Percentiles rank a stretch among this genome's conserved stretches.
Evolutionary conservation across 2,329 filamentous ascomycete genomes (phyloP).

Genomic region (Plenodomus tracheiphilus): DNA sequence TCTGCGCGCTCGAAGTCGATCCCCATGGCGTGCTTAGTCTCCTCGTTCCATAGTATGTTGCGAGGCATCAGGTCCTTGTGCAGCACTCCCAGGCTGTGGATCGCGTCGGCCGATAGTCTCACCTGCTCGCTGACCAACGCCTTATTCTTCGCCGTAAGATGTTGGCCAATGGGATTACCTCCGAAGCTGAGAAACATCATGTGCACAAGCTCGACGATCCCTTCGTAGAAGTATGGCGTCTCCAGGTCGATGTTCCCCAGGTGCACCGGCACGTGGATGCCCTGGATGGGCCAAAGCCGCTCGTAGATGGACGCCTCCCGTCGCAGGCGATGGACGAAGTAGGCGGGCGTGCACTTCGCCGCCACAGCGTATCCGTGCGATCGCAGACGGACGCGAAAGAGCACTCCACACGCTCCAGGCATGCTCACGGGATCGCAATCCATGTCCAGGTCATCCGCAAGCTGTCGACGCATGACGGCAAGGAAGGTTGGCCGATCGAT

Average conservation of each 20-base stretch:
- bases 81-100: conserved; percentile 15
- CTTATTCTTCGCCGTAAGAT: conserved; percentile 12
- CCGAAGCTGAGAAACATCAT: conserved; percentile 30
- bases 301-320: conserved; percentile 24
- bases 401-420: conserved; percentile 42
- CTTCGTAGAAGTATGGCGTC: conserved; percentile 21
- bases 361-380: conserved; percentile 51
- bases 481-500: conserved; percentile 33
- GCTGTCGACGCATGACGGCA: conserved; percentile 33
- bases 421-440: conserved; percentile 30
- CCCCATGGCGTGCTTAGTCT: conserved; percentile 15
- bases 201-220: conserved; percentile 21
- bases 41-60: conserved; percentile 23
- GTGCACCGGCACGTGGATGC: conserved; percentile 25
- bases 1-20: conserved; percentile 27
- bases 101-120: conserved; percentile 5
- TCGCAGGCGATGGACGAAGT: conserved; percentile 18
- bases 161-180: conserved; percentile 13
- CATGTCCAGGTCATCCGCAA: conserved; percentile 11
- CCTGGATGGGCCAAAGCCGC: conserved; percentile 20
- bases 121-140: not conserved
- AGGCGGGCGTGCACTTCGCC: conserved; percentile 44
- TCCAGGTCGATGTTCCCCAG: conserved; percentile 25
- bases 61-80: conserved; percentile 19
- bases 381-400: conserved; percentile 50